These are phyloP conservation scores for Ulota crispa DNA, from an alignment of 225 moss, liverwort and hornwort genomes.

Conservation along the genomic window DNA sequence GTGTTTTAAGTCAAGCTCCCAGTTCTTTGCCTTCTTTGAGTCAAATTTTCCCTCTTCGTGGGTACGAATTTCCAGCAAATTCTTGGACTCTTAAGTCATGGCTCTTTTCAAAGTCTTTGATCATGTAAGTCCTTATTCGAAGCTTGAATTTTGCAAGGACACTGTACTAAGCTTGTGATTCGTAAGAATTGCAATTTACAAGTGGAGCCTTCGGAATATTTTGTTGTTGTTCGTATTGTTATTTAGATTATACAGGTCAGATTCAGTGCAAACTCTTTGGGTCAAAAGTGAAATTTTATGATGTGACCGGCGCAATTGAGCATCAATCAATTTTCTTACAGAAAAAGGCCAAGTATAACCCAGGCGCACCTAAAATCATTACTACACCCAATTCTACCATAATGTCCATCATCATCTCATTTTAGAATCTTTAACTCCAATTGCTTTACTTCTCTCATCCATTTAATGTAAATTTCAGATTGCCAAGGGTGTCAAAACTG, in stretches of 20 bases:
- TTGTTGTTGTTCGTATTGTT: not conserved
- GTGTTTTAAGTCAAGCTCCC: slow-evolving; percentile 6
- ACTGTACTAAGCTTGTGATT: not conserved
- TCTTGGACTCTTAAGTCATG: not conserved
- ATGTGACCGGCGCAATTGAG: too few relatives aligned
- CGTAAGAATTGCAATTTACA: not conserved
- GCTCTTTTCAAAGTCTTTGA: not conserved
- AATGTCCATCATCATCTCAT: not conserved
- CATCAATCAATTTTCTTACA: too few relatives aligned
- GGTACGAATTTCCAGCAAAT: not conserved
- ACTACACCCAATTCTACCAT: not conserved
- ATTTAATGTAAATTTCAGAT: not conserved
- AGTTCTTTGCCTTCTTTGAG: not conserved
- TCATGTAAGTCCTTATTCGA: not conserved
- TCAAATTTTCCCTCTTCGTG: not conserved
- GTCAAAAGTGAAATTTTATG: too few relatives aligned
- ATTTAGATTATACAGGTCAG: not conserved
- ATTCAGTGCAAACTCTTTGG: not conserved
- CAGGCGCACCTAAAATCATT: too few relatives aligned
- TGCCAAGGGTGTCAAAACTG: too few relatives aligned
- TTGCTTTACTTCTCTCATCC: not conserved
- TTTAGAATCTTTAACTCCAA: not conserved
- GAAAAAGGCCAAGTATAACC: too few relatives aligned
- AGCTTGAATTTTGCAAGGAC: not conserved
- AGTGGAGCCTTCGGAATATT: not conserved